A percentile compares a stretch with the other conserved stretches of the same genome.
These are phyloP conservation scores for Acanthamoeba castellanii DNA, from an alignment of 208 protist genomes.

Conservation along the genomic window DNA sequence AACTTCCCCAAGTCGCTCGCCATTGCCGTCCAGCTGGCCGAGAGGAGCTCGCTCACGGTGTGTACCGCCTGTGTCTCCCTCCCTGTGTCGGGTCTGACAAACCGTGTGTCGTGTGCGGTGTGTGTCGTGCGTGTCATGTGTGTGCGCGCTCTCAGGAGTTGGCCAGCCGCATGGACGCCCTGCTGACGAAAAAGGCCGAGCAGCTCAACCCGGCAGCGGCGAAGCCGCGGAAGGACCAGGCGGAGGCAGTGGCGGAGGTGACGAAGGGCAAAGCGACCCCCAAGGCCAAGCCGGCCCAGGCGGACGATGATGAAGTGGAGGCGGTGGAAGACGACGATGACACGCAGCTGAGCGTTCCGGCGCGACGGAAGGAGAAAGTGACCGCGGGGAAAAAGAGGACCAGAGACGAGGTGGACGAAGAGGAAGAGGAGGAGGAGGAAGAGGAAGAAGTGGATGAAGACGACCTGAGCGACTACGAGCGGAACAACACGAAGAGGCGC, in stretches of 20 bases:
- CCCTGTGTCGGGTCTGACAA: background rate
- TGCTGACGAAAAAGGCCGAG: slow-evolving; percentile 6
- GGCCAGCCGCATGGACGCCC: background rate
- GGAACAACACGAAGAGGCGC: slow-evolving; percentile 2
- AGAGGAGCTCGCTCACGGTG: background rate
- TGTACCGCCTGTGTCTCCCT: background rate
- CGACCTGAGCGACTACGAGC: slow-evolving; percentile 3
- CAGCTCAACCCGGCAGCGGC: background rate
- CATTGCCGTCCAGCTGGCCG: slow-evolving; percentile 16
- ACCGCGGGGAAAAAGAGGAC: background rate
- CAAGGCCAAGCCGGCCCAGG: background rate
- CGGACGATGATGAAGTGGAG: background rate
- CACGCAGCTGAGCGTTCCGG: background rate
- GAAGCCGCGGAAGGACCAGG: background rate
- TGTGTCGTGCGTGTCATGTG: too few species aligned
- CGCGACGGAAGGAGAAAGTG: background rate
- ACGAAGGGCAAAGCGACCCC: background rate
- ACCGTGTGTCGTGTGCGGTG: too few species aligned
- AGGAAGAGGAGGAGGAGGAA: background rate
- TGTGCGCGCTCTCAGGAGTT: background rate
- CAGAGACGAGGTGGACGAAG: slow-evolving; percentile 2
- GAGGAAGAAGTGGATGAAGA: background rate
- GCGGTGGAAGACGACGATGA: background rate
- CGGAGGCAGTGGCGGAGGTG: background rate
- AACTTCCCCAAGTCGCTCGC: slow-evolving; percentile 31